Evolutionary conservation across 495 filamentous ascomycete genomes (phyloP).

Genomic region (Neurospora sublineolata): DNA sequence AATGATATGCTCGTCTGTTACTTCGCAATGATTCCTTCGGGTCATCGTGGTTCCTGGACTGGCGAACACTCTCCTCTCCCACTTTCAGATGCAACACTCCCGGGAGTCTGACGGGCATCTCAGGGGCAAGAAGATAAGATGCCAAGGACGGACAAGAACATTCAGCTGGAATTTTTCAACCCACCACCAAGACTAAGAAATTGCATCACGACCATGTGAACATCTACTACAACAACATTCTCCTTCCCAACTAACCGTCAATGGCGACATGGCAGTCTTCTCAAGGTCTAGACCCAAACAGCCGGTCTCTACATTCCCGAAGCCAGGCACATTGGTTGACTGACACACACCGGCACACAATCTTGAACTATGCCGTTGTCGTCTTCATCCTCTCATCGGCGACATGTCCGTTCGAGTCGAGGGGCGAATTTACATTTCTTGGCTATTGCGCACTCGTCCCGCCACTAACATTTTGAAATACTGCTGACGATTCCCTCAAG

Average conservation of each 20-base stretch:
- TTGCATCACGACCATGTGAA: neutral
- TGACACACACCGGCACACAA: too few relatives aligned
- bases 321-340: neutral
- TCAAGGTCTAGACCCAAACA: neutral
- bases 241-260: neutral
- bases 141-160: neutral
- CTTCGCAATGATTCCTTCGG: neutral
- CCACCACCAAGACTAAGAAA: neutral
- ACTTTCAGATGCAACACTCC: neutral
- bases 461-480: too few relatives aligned
- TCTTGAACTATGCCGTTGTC: too few relatives aligned
- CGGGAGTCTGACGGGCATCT: neutral
- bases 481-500: too few relatives aligned
- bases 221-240: neutral
- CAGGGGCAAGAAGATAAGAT: neutral
- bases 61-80: neutral
- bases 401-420: too few relatives aligned
- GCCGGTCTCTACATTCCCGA: neutral
- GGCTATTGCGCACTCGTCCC: too few relatives aligned
- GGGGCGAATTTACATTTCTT: too few relatives aligned
- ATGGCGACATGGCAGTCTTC: neutral
- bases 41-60: neutral
- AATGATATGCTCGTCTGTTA: neutral
- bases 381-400: too few relatives aligned
- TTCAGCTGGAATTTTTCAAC: neutral